A percentile compares a stretch with the other conserved stretches of the same genome.
These are phyloP conservation scores for Royoungia palumana DNA, from an alignment of 768 basidiomycete species.

Conservation along the genomic window DNA sequence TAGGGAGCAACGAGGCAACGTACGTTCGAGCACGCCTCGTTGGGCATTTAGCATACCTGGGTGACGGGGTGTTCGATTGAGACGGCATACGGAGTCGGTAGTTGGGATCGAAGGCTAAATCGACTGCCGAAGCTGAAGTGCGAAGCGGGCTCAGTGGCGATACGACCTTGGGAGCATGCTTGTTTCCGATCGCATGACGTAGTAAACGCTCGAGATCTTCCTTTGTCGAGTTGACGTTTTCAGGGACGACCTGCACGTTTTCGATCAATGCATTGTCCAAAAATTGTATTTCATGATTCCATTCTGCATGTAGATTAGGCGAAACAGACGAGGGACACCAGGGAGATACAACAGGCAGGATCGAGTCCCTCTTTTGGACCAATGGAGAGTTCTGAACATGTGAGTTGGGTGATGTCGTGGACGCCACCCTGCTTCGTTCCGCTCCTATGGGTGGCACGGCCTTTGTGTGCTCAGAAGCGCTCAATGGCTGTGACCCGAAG, in stretches of 20 bases:
- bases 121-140: constrained; percentile 3
- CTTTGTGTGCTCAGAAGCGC: constrained; percentile 20
- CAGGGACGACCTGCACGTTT: not conserved
- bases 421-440: constrained; percentile 25
- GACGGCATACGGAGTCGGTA: constrained; percentile 25
- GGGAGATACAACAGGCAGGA: not conserved
- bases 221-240: constrained; percentile 6
- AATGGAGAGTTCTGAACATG: not conserved
- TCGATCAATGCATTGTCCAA: not conserved
- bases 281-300: not conserved
- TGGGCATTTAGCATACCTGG: constrained; percentile 17
- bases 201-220: constrained; percentile 25
- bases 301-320: constrained; percentile 3
- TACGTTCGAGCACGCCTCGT: constrained; percentile 26
- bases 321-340: constrained; percentile 11
- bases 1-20: constrained; percentile 6
- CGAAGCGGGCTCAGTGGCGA: constrained; percentile 34
- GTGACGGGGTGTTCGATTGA: constrained; percentile 15
- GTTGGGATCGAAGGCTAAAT: constrained; percentile 16
- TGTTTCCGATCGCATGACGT: constrained; percentile 23
- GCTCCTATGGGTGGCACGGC: constrained; percentile 28
- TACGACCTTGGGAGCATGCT: constrained; percentile 24
- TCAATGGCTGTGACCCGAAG: constrained; percentile 26
- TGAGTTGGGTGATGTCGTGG: constrained; percentile 14
- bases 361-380: not conserved